Base-by-base conservation (phyloP, 768 basidiomycete species). In the Mrakia blollopis region DNA sequence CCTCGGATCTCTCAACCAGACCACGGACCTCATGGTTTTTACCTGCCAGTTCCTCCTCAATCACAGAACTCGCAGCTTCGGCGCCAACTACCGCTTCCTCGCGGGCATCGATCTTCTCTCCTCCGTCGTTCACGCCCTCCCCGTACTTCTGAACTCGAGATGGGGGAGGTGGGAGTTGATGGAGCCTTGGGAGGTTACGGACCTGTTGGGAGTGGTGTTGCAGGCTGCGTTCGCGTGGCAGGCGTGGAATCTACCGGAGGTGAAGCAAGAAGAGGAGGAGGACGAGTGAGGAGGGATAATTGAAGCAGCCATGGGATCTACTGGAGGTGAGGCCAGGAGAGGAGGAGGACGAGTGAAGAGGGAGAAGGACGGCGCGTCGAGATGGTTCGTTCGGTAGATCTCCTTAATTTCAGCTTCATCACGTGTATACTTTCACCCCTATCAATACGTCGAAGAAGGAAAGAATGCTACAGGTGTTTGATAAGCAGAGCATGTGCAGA, bases 21-120 rank as follows among this genome's bases (percentile, higher is more conserved):
- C 62, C 62, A 5, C 14, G 3, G 18, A 14, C 32, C n/a, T 63
- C 28, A 5, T 63, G 11, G 14, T 35, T 14, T 63, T 63, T 21
- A 3, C 32, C 62, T n/a, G 32, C 21, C 62, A 63, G 30, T 63
- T 63, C 32, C 62, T 63, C 62, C 62, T 63, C 62, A 63, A 32
- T 14, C 18, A 63, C 1, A 32, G 62, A 21, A 7, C 30, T 25
- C 13, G 32, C 13, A 63, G 32, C 18, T 63, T 63, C 21, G 62
- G 35, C 11, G 30, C 32, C 30, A 35, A 30, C 28, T 37, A 63
- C 21, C n/a, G 62, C 28, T 32, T 18, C 35, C 11, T 32, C 28
- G 62, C 30, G 8, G 62, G 14, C 32, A 13, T 63, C 32, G 21
- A 63, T 8, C 30, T 63, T 14, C 7, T 63, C 30, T 63, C 62